A percentile compares a stretch with the other conserved stretches of the same genome.
phyloP scores from a whole-genome alignment of 1,284 basidiomycete species.

The Grifola frondosa region DNA sequence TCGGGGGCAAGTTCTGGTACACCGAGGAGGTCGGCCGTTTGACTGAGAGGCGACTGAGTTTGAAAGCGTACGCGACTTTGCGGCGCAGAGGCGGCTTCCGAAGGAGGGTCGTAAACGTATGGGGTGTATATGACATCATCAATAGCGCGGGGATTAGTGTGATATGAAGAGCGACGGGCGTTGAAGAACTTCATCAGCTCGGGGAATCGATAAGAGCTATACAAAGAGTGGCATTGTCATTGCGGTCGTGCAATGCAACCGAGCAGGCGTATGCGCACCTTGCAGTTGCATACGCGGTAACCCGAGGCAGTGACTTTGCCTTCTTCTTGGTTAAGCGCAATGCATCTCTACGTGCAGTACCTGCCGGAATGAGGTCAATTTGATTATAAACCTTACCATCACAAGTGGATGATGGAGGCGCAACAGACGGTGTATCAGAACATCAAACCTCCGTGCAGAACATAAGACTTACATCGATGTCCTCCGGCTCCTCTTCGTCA shows the following conservation, averaged over 20 bases:
- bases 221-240: slow-evolving; percentile 1
- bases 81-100: slow-evolving; percentile 19
- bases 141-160: slow-evolving; percentile 79
- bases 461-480: slow-evolving; percentile 59
- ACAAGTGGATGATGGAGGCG: background rate
- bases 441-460: background rate
- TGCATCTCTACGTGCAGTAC: slow-evolving; percentile 90
- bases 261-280: slow-evolving; percentile 51
- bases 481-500: slow-evolving; percentile 61
- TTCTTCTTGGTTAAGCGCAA: slow-evolving; percentile 89
- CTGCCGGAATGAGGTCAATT: slow-evolving; percentile 90
- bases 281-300: slow-evolving; percentile 94
- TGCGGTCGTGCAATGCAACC: slow-evolving; percentile 1
- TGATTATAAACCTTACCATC: slow-evolving; percentile 79
- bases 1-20: slow-evolving; percentile 59
- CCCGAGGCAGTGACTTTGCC: slow-evolving; percentile 90
- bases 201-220: slow-evolving; percentile 82
- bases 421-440: slow-evolving; percentile 1
- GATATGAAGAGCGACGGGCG: slow-evolving; percentile 77
- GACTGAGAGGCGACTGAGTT: slow-evolving; percentile 18
- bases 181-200: slow-evolving; percentile 89
- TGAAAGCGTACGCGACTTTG: slow-evolving; percentile 33
- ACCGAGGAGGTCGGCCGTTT: slow-evolving; percentile 69
- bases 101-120: slow-evolving; percentile 66
- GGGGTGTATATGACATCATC: slow-evolving; percentile 84